Percentiles rank a stretch among this genome's conserved stretches.
Conservation (phyloP, 2,329 filamentous ascomycete species). For the Xylariomycetidae sp. region DNA sequence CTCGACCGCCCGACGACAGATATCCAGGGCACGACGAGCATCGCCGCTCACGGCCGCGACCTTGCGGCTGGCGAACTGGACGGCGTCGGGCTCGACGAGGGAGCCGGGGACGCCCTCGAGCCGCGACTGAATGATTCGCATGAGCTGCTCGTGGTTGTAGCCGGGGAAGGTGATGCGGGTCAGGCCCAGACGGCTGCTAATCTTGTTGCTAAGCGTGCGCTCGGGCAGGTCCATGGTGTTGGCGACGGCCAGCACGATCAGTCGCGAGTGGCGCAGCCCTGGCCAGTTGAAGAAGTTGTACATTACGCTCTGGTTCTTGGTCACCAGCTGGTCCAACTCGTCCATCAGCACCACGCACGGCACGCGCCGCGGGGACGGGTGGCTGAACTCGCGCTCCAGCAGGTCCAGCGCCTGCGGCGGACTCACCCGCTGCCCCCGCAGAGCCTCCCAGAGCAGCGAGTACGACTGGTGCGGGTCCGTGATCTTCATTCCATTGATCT, state of each 20-base stretch:
- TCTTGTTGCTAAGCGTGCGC: slow-evolving; percentile 95
- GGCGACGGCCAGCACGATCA: slow-evolving; percentile 94
- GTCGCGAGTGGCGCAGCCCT: slow-evolving; percentile 77
- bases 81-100: slow-evolving; percentile 85
- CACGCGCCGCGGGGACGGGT: slow-evolving; percentile 82
- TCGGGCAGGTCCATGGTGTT: slow-evolving; percentile 99
- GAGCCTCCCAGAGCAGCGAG: slow-evolving; percentile 87
- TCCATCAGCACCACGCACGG: slow-evolving; percentile 98
- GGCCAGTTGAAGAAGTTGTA: slow-evolving; percentile 99
- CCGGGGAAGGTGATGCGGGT: slow-evolving; percentile 95
- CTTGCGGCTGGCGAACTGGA: slow-evolving; percentile 94
- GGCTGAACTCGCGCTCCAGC: slow-evolving; percentile 85
- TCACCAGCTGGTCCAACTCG: slow-evolving; percentile 94
- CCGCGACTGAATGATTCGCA: slow-evolving; percentile 95
- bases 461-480: slow-evolving; percentile 97
- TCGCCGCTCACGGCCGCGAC: slow-evolving; percentile 95
- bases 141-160: slow-evolving; percentile 94
- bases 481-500: slow-evolving; percentile 99
- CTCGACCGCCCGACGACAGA: slow-evolving; percentile 91
- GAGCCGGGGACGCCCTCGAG: slow-evolving; percentile 81
- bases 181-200: slow-evolving; percentile 82
- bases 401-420: slow-evolving; percentile 87
- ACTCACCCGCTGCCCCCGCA: slow-evolving; percentile 88
- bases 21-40: slow-evolving; percentile 85
- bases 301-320: slow-evolving; percentile 99